These are phyloP conservation scores for Botryobasidium botryosum DNA, from an alignment of 768 basidiomycete genomes.

Conservation along the genomic window DNA sequence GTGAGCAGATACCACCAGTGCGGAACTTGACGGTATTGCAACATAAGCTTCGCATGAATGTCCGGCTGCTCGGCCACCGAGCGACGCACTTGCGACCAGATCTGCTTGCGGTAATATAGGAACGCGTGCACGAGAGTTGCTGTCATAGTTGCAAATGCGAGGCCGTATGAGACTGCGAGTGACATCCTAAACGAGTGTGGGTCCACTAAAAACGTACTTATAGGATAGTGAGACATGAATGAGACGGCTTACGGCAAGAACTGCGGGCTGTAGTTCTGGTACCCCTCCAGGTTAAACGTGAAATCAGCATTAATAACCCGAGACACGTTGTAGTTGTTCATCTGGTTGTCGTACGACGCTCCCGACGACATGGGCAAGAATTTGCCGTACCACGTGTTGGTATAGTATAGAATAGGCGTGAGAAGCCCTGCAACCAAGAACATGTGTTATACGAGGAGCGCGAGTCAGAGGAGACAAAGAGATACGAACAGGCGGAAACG, in stretches of 20 bases:
- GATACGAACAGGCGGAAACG: slow-evolving; percentile 5
- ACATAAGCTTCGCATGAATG: slow-evolving; percentile 72
- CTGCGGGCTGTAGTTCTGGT: slow-evolving; percentile 63
- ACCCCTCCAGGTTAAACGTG: slow-evolving; percentile 45
- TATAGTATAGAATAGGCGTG: slow-evolving; percentile 27
- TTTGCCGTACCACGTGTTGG: slow-evolving; percentile 39
- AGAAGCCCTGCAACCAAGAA: slow-evolving; percentile 26
- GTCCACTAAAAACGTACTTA: too few relatives aligned
- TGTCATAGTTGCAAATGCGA: slow-evolving; percentile 57
- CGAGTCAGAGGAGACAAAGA: slow-evolving; percentile 18
- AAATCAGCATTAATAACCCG: slow-evolving; percentile 42
- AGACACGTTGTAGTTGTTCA: slow-evolving; percentile 41
- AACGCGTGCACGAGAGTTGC: slow-evolving; percentile 64
- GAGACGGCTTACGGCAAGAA: slow-evolving; percentile 37
- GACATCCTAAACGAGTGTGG: slow-evolving; percentile 36
- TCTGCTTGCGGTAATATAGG: slow-evolving; percentile 75
- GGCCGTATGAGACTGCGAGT: slow-evolving; percentile 49
- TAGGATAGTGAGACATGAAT: too few relatives aligned
- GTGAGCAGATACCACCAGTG: slow-evolving; percentile 71
- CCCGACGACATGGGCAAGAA: slow-evolving; percentile 28
- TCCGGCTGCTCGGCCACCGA: slow-evolving; percentile 67
- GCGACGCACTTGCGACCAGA: slow-evolving; percentile 47
- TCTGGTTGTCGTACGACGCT: slow-evolving; percentile 26
- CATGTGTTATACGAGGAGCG: slow-evolving; percentile 22
- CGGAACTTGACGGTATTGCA: slow-evolving; percentile 55